These are phyloP conservation scores for Nitzschia palea DNA, from an alignment of 108 stramenopile genomes.

Conservation along the genomic window DNA sequence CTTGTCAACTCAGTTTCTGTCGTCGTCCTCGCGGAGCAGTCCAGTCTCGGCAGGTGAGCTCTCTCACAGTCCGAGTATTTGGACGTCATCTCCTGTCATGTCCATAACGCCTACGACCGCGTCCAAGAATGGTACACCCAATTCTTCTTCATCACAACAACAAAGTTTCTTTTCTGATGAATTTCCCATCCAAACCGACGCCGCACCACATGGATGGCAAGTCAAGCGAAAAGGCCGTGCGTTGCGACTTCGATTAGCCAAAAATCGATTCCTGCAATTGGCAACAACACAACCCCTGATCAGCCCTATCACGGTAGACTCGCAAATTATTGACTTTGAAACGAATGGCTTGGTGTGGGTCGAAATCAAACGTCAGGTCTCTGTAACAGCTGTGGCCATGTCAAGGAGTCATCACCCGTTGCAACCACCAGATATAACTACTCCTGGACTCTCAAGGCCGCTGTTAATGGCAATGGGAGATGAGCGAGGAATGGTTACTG, in stretches of 20 bases:
- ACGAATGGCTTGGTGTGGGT: conserved; percentile 30
- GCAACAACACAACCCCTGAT: conserved; percentile 7
- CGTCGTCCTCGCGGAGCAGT: too few relatives aligned
- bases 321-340: conserved; percentile 3
- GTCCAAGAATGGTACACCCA: too few relatives aligned
- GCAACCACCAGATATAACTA: background rate
- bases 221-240: conserved; percentile 25
- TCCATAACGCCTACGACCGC: too few relatives aligned
- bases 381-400: conserved; percentile 39
- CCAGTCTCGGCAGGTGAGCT: too few relatives aligned
- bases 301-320: background rate
- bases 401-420: background rate
- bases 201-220: background rate
- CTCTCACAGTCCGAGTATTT: too few relatives aligned
- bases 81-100: too few relatives aligned
- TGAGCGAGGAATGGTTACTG: conserved; percentile 23
- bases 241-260: conserved; percentile 30
- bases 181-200: conserved; percentile 5
- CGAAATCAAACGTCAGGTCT: conserved; percentile 8
- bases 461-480: conserved; percentile 37
- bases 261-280: conserved; percentile 23
- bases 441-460: background rate
- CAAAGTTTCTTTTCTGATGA: too few relatives aligned
- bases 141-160: too few relatives aligned
- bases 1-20: too few relatives aligned